Percentiles rank a stretch among this genome's conserved stretches.
These are phyloP conservation scores for Podila horticola DNA, from an alignment of 192 early-diverging fungal species.

Conservation along the genomic window DNA sequence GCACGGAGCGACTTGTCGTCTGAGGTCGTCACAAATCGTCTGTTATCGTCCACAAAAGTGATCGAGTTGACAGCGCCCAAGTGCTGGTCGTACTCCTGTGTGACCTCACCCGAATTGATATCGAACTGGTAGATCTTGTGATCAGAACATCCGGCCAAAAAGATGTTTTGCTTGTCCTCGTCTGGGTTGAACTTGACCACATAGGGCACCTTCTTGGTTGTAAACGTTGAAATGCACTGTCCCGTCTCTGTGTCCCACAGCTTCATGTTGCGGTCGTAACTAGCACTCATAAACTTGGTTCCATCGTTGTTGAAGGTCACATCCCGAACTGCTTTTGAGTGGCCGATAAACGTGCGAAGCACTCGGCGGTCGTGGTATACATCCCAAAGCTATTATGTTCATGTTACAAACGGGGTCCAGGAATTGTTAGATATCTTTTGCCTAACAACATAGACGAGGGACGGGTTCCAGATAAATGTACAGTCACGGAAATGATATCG, in stretches of 20 bases:
- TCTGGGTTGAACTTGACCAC: conserved; percentile 94
- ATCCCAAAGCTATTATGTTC: conserved; percentile 82
- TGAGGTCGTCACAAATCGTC: conserved; percentile 94
- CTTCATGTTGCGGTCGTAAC: conserved; percentile 94
- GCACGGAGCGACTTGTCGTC: conserved; percentile 97
- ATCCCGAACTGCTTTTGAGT: conserved; percentile 93
- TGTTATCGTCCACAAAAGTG: conserved; percentile 95
- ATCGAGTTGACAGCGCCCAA: conserved; percentile 96
- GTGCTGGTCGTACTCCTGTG: conserved; percentile 98
- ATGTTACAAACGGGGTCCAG: not conserved
- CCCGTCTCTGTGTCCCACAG: conserved; percentile 99
- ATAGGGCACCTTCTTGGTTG: conserved; percentile 84
- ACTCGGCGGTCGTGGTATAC: conserved; percentile 89
- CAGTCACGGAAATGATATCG: not conserved
- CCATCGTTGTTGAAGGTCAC: conserved; percentile 93
- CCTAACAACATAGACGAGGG: not conserved
- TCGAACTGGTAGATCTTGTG: conserved; percentile 95
- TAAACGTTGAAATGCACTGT: conserved; percentile 80
- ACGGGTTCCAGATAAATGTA: not conserved
- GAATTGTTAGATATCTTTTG: not conserved
- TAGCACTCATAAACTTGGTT: conserved; percentile 81
- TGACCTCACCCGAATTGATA: conserved; percentile 80
- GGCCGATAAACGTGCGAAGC: conserved; percentile 90
- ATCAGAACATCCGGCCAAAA: conserved; percentile 93
- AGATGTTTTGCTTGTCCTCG: conserved; percentile 84